Evolutionary conservation across 495 filamentous ascomycete genomes (phyloP).

Genomic region (Choiromyces venosus): DNA sequence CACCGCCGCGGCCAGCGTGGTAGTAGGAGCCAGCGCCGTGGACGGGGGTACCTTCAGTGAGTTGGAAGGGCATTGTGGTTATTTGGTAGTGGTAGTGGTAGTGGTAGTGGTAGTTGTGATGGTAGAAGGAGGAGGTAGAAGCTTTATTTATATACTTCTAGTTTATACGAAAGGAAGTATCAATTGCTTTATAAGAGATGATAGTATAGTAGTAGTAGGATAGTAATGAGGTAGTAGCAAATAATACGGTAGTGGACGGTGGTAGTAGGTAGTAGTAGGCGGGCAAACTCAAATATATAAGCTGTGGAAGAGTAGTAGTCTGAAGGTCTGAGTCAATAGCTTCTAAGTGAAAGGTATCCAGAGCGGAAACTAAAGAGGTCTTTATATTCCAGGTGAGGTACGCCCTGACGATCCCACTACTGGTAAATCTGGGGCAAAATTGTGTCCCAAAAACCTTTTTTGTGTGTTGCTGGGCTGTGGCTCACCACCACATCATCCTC

Average conservation of each 20-base stretch:
- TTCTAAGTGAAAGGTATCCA: neutral
- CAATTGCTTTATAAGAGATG: neutral
- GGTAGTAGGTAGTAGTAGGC: neutral
- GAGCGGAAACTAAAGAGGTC: neutral
- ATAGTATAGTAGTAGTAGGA: conserved; percentile 8
- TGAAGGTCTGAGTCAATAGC: neutral
- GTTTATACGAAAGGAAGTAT: conserved; percentile 11
- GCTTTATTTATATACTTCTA: conserved; percentile 7
- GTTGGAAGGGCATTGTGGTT: conserved; percentile 40
- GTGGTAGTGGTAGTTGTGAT: conserved; percentile 1
- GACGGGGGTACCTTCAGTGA: conserved; percentile 39
- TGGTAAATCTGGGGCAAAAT: neutral
- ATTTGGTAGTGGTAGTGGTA: conserved; percentile 4
- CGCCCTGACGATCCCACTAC: neutral
- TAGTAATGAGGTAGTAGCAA: neutral
- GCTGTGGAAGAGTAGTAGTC: neutral
- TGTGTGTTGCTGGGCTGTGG: neutral
- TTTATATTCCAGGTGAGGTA: neutral
- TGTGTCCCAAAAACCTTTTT: neutral
- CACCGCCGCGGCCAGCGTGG: conserved; percentile 79
- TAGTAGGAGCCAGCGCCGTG: conserved; percentile 32
- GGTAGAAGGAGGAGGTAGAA: neutral
- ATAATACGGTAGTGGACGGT: neutral
- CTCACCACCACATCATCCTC: conserved; percentile 1
- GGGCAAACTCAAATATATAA: neutral